Conservation (phyloP, 495 filamentous ascomycete species). For the Parmelia sp. region DNA sequence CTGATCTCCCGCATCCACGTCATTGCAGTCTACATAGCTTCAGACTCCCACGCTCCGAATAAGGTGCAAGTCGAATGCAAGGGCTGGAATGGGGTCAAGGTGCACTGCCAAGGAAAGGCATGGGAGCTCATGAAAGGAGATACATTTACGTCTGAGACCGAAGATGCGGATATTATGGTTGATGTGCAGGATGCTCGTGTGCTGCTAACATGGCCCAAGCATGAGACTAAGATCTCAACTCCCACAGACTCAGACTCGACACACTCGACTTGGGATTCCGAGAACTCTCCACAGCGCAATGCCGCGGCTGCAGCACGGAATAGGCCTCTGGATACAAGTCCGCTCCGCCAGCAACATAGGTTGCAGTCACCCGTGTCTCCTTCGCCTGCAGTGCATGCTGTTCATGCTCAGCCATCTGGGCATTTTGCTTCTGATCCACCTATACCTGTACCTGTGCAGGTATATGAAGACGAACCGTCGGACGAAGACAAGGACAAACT, state of each 20-base stretch:
- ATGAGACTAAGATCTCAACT: slow-evolving; percentile 52
- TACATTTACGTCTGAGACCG: slow-evolving; percentile 84
- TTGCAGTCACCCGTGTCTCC: slow-evolving; percentile 69
- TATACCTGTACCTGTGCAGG: slow-evolving; percentile 46
- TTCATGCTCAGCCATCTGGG: slow-evolving; percentile 34
- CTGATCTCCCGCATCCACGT: slow-evolving; percentile 90
- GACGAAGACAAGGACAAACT: slow-evolving; percentile 17
- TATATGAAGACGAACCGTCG: slow-evolving; percentile 56
- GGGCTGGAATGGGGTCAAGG: slow-evolving; percentile 92
- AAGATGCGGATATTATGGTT: slow-evolving; percentile 85
- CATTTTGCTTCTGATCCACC: slow-evolving; percentile 38
- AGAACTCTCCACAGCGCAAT: slow-evolving; percentile 41
- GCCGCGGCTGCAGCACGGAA: slow-evolving; percentile 24
- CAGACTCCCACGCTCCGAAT: slow-evolving; percentile 54
- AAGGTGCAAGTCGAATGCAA: slow-evolving; percentile 80
- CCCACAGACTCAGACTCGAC: slow-evolving; percentile 60
- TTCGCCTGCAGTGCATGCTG: slow-evolving; percentile 49
- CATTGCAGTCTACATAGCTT: slow-evolving; percentile 72
- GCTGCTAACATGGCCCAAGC: slow-evolving; percentile 75
- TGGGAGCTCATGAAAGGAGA: slow-evolving; percentile 85
- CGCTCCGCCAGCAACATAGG: slow-evolving; percentile 54
- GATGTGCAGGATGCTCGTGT: slow-evolving; percentile 92
- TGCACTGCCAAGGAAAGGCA: slow-evolving; percentile 84
- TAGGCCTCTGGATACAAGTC: slow-evolving; percentile 48
- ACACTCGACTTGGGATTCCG: slow-evolving; percentile 63